These are phyloP conservation scores for Jatropha multifida DNA, from an alignment of 441 rosid genomes.

Conservation along the genomic window DNA sequence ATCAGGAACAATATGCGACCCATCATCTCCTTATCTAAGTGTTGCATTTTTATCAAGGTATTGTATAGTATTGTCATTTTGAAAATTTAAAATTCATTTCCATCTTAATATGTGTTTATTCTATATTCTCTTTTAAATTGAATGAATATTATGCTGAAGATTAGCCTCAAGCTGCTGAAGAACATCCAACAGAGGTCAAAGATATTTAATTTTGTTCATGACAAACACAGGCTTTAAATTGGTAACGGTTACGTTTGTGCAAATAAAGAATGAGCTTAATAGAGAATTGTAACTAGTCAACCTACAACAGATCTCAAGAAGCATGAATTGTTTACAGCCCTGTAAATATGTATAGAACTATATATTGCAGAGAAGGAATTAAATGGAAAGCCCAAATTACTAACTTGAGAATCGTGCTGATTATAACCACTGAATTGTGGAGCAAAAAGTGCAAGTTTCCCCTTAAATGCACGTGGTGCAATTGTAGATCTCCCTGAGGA, in stretches of 20 bases:
- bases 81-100: neutral
- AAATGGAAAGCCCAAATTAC: conserved; percentile 11
- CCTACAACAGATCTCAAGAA: neutral
- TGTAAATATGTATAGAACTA: neutral
- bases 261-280: neutral
- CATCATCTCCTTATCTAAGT: neutral
- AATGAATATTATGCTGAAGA: too few relatives aligned
- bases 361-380: neutral
- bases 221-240: neutral
- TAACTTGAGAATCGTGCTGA: conserved; percentile 85
- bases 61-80: too few relatives aligned
- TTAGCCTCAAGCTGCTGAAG: too few relatives aligned
- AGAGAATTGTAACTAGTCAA: neutral
- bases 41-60: too few relatives aligned
- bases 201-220: too few relatives aligned
- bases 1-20: neutral
- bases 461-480: conserved; percentile 67
- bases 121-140: neutral
- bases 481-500: conserved; percentile 56
- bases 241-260: neutral
- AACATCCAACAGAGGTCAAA: too few relatives aligned
- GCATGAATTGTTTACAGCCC: neutral
- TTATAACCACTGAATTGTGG: conserved; percentile 79
- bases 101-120: neutral
- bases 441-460: conserved; percentile 64